Conservation (phyloP, 2,329 filamentous ascomycete genomes). For the Curvularia eragrostidis region DNA sequence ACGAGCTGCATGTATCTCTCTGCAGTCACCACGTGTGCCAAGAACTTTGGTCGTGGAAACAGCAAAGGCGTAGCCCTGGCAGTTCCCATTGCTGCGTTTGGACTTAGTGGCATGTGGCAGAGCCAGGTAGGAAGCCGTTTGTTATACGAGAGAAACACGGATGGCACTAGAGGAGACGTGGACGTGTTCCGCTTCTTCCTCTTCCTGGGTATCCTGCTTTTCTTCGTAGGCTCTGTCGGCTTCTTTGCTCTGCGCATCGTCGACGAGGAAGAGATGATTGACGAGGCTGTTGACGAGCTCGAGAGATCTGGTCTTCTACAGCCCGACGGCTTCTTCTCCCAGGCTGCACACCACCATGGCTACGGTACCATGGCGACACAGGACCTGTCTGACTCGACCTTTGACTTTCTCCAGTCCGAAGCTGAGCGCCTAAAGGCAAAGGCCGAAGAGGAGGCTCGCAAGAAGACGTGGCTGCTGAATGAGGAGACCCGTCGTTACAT, state of each 20-base stretch:
- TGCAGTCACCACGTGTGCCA: conserved; percentile 93
- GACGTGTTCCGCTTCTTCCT: conserved; percentile 87
- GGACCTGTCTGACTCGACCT: conserved; percentile 56
- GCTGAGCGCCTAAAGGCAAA: conserved; percentile 55
- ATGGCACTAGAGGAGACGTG: conserved; percentile 67
- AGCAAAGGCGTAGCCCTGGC: conserved; percentile 89
- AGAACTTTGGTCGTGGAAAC: conserved; percentile 92
- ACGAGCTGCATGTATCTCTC: conserved; percentile 90
- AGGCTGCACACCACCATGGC: conserved; percentile 59
- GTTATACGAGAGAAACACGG: conserved; percentile 71
- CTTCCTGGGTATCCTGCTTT: conserved; percentile 77
- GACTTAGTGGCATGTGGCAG: conserved; percentile 93
- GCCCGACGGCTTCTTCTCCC: conserved; percentile 74
- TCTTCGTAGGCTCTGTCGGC: conserved; percentile 74
- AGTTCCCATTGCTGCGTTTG: conserved; percentile 89
- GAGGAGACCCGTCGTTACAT: conserved; percentile 88
- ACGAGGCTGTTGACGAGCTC: conserved; percentile 88
- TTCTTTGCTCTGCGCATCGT: conserved; percentile 77
- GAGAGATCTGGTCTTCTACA: conserved; percentile 85
- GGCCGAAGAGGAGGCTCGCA: conserved; percentile 65
- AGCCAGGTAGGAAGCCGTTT: conserved; percentile 84
- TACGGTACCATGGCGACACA: conserved; percentile 69
- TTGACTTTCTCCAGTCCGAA: conserved; percentile 54
- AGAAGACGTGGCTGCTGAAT: conserved; percentile 91
- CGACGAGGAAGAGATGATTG: conserved; percentile 85